Evolutionary conservation across 768 basidiomycete species (phyloP).

Genomic region (Rhizopogon vinicolor): DNA sequence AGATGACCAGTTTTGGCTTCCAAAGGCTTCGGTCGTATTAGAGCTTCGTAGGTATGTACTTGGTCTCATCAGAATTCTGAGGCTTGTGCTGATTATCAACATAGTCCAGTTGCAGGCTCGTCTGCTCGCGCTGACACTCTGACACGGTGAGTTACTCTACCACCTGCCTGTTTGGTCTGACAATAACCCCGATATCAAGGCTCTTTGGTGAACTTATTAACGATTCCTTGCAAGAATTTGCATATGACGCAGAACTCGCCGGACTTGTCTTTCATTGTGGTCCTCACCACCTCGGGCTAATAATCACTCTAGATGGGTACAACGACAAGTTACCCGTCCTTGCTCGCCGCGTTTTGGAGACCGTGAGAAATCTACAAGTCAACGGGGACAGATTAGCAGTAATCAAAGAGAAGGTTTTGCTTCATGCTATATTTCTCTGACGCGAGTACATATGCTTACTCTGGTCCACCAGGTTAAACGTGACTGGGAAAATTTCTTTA

Average conservation of each 20-base stretch:
- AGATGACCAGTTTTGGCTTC: constrained; percentile 95
- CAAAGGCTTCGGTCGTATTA: constrained; percentile 76
- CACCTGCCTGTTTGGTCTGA: not conserved
- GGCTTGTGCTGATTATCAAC: constrained; percentile 1
- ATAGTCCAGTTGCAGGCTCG: constrained; percentile 52
- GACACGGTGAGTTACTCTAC: constrained; percentile 48
- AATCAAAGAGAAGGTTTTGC: constrained; percentile 75
- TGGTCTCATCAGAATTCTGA: not conserved
- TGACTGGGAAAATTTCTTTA: constrained; percentile 82
- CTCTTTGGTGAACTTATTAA: constrained; percentile 82
- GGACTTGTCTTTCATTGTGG: constrained; percentile 74
- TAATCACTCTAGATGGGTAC: constrained; percentile 73
- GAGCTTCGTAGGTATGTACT: constrained; percentile 63
- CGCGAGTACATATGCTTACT: not conserved
- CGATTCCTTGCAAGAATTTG: constrained; percentile 85
- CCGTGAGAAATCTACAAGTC: constrained; percentile 58
- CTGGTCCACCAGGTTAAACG: constrained; percentile 50
- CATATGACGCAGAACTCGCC: constrained; percentile 91
- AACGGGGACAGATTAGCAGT: constrained; percentile 71
- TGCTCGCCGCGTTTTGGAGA: constrained; percentile 64
- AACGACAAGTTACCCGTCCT: constrained; percentile 87
- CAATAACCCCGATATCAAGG: constrained; percentile 30
- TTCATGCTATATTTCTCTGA: not conserved
- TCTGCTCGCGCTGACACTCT: constrained; percentile 70
- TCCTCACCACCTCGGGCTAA: constrained; percentile 60